Evolutionary conservation across 371 early-diverging fungal species (phyloP).

Genomic region (Haplosporangium sp.): DNA sequence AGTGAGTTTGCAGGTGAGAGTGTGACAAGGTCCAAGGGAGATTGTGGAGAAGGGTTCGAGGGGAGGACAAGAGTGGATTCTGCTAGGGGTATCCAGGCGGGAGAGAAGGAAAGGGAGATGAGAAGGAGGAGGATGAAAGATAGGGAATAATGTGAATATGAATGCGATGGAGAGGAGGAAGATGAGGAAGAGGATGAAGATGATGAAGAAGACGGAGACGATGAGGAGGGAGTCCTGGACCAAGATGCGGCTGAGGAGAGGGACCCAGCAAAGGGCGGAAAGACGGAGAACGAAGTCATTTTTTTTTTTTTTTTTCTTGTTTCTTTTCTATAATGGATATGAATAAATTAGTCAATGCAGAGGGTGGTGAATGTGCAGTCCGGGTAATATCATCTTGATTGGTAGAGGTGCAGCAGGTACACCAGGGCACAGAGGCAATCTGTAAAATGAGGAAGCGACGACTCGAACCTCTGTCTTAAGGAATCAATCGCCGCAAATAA

Average conservation of each 20-base stretch:
- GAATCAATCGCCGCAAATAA: no score
- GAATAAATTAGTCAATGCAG: no score
- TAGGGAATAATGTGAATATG: neutral
- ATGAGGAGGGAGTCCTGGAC: constrained; percentile 2
- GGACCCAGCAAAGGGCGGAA: constrained; percentile 3
- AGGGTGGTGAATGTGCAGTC: no score
- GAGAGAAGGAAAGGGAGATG: constrained; percentile 14
- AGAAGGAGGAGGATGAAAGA: constrained; percentile 12
- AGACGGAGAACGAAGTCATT: constrained; percentile 16
- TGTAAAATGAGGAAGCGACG: no score
- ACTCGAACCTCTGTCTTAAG: no score
- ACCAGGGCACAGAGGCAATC: no score
- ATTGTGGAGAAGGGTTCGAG: neutral
- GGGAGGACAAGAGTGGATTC: constrained; percentile 6
- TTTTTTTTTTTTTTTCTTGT: no score
- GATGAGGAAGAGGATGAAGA: constrained; percentile 3
- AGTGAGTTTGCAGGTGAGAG: neutral
- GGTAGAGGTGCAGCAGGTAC: no score
- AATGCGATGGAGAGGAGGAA: neutral
- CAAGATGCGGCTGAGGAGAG: neutral
- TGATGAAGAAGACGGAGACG: neutral
- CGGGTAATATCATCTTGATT: no score
- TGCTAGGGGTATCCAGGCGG: constrained; percentile 12
- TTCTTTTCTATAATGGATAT: no score
- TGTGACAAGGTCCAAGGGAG: neutral